phyloP scores from a whole-genome alignment of 345 rosid genomes.

The Lagerstroemia speciosa region DNA sequence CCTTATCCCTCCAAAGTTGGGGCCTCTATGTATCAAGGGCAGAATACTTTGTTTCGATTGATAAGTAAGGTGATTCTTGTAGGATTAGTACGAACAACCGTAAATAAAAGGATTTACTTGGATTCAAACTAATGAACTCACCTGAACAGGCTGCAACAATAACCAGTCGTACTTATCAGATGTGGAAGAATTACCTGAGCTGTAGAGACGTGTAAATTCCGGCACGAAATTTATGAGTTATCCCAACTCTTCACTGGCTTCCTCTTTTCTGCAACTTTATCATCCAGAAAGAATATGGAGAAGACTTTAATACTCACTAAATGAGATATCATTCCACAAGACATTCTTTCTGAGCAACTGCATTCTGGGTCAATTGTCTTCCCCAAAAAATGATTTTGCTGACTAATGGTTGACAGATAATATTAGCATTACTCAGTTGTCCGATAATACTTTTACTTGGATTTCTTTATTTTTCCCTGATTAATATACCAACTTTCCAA shows the following conservation, averaged over 20 bases:
- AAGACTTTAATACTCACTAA: background rate
- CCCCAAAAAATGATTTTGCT: background rate
- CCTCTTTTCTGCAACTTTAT: background rate
- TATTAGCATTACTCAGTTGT: conserved; percentile 1
- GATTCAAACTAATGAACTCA: background rate
- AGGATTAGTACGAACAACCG: background rate
- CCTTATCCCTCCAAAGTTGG: background rate
- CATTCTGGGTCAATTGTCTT: background rate
- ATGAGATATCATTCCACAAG: background rate
- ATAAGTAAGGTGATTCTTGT: background rate
- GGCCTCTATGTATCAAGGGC: background rate
- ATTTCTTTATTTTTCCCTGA: background rate
- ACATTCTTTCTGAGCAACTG: background rate
- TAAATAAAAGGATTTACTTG: background rate
- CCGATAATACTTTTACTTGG: background rate
- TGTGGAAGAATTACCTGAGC: background rate
- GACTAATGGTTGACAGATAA: conserved; percentile 3
- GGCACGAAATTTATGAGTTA: background rate
- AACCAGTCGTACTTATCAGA: background rate
- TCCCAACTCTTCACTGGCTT: background rate
- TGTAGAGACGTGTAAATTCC: background rate
- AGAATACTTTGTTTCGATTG: background rate
- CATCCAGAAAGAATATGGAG: background rate
- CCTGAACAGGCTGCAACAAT: background rate
- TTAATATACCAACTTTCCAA: background rate